phyloP scores from a whole-genome alignment of 805 yeast genomes.

The Yarrowia phangngaensis region DNA sequence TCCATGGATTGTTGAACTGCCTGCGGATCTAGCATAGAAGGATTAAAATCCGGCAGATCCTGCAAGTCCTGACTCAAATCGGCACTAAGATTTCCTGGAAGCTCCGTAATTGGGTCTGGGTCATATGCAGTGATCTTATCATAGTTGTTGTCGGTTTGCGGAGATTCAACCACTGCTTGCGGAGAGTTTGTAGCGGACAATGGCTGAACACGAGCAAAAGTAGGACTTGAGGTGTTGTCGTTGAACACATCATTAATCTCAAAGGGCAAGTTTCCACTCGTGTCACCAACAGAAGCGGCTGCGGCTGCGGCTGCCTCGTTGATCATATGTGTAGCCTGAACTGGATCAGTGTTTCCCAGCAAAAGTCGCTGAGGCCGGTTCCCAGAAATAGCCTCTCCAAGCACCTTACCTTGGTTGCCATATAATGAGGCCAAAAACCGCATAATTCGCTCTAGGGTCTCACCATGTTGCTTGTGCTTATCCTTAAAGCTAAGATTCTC shows the following conservation, averaged over 20 bases:
- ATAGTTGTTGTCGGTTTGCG: constrained; percentile 12
- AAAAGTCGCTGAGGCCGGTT: constrained; percentile 31
- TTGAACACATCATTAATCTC: constrained; percentile 23
- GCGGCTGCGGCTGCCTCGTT: constrained; percentile 20
- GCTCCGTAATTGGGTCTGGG: constrained; percentile 15
- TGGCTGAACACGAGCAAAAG: constrained; percentile 22
- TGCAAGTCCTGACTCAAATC: not conserved
- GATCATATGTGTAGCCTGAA: constrained; percentile 22
- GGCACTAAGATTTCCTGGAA: no score
- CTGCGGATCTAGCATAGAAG: constrained; percentile 25
- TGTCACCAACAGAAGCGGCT: constrained; percentile 30
- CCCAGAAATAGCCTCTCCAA: constrained; percentile 35
- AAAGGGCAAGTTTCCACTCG: constrained; percentile 21
- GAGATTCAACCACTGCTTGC: constrained; percentile 15
- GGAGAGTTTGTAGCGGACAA: constrained; percentile 22
- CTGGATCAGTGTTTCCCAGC: constrained; percentile 29
- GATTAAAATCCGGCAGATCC: constrained; percentile 12
- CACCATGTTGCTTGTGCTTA: constrained; percentile 78
- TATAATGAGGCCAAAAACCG: constrained; percentile 81
- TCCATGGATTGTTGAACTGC: constrained; percentile 23
- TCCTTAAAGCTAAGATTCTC: constrained; percentile 82
- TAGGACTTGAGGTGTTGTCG: constrained; percentile 7
- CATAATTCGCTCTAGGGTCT: constrained; percentile 80
- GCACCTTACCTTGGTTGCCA: constrained; percentile 56
- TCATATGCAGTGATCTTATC: constrained; percentile 22